Evolutionary conservation across 345 rosid species (phyloP).

Genomic region (Clausena lansium): DNA sequence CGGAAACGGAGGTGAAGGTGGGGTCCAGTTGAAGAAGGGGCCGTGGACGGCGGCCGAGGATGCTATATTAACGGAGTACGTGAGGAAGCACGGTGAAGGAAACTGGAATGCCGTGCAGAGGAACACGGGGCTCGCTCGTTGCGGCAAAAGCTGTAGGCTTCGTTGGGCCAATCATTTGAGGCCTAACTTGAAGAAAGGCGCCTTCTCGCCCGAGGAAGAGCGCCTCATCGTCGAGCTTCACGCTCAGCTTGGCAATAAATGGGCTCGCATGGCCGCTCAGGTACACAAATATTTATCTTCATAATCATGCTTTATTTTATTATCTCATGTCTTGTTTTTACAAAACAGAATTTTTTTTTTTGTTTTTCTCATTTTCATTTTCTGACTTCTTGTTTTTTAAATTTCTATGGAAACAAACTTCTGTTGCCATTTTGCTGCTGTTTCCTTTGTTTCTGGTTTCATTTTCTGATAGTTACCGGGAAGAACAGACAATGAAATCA

Average conservation of each 20-base stretch:
- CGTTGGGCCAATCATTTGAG: slow-evolving; percentile 62
- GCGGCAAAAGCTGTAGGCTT: slow-evolving; percentile 62
- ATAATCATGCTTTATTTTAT: background rate
- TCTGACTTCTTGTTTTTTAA: background rate
- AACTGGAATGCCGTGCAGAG: slow-evolving; percentile 65
- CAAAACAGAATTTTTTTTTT: too few species aligned
- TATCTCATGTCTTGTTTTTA: background rate
- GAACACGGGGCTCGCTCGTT: slow-evolving; percentile 54
- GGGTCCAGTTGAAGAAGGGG: slow-evolving; percentile 42
- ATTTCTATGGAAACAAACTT: background rate
- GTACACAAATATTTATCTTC: slow-evolving; percentile 13
- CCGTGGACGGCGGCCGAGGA: slow-evolving; percentile 64
- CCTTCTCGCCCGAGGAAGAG: slow-evolving; percentile 52
- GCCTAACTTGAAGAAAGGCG: slow-evolving; percentile 50
- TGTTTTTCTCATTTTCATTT: background rate
- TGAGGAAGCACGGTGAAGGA: slow-evolving; percentile 55
- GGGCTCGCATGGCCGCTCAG: slow-evolving; percentile 74
- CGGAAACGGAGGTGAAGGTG: slow-evolving; percentile 25
- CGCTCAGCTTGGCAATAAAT: slow-evolving; percentile 55
- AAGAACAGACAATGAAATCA: slow-evolving; percentile 75
- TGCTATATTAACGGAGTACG: slow-evolving; percentile 45
- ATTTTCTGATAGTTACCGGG: slow-evolving; percentile 48
- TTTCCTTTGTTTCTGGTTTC: background rate
- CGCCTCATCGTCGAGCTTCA: slow-evolving; percentile 53
- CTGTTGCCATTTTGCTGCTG: background rate